Evolutionary conservation across 768 basidiomycete species (phyloP).

Genomic region (Clavaria fumosa): DNA sequence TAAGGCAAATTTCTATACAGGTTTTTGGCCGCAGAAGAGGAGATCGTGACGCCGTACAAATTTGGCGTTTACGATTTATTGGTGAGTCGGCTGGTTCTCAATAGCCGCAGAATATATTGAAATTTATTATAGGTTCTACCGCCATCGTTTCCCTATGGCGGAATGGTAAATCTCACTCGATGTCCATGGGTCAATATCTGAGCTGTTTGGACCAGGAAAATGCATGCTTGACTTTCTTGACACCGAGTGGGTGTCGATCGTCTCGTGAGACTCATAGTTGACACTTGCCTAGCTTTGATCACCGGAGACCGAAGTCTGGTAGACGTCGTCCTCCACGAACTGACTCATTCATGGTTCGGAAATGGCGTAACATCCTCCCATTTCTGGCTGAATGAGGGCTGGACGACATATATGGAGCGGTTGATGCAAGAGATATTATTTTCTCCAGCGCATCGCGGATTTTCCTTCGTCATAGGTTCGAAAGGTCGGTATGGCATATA

Average conservation of each 20-base stretch:
- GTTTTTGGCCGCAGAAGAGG: slow-evolving; percentile 65
- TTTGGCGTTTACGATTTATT: slow-evolving; percentile 86
- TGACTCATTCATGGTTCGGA: slow-evolving; percentile 85
- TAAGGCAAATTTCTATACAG: slow-evolving; percentile 25
- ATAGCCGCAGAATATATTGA: no score
- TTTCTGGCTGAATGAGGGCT: slow-evolving; percentile 87
- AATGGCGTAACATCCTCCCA: slow-evolving; percentile 77
- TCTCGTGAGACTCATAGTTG: background rate
- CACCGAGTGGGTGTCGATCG: slow-evolving; percentile 44
- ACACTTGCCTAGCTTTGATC: slow-evolving; percentile 40
- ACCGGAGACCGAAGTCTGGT: slow-evolving; percentile 78
- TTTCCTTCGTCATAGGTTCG: slow-evolving; percentile 64
- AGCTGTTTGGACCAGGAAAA: no score
- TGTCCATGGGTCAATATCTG: no score
- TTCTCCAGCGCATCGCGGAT: slow-evolving; percentile 61
- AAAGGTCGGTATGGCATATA: no score
- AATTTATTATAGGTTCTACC: no score
- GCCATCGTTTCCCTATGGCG: slow-evolving; percentile 86
- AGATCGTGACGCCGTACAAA: slow-evolving; percentile 55
- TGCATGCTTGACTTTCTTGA: slow-evolving; percentile 74
- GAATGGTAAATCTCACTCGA: slow-evolving; percentile 43
- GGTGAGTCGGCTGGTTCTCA: no score
- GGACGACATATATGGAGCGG: slow-evolving; percentile 89
- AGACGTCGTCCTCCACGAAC: slow-evolving; percentile 81
- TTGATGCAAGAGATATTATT: slow-evolving; percentile 56